These are phyloP conservation scores for Rhytidhysteron rufulum DNA, from an alignment of 2,329 filamentous ascomycete genomes.

Conservation along the genomic window DNA sequence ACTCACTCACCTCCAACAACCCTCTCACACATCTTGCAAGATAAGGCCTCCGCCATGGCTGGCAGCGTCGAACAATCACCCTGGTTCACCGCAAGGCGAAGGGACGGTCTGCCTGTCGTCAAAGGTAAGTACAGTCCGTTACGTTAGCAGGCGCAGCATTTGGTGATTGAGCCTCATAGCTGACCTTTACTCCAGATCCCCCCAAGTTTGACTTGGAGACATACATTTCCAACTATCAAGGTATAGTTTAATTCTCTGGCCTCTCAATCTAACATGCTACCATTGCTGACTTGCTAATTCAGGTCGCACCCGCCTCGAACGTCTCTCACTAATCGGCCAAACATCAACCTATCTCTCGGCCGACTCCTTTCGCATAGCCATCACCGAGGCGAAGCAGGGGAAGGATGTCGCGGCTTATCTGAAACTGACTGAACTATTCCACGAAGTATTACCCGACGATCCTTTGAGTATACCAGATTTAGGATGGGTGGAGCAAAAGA, in stretches of 20 bases:
- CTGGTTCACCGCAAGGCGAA: constrained; percentile 29
- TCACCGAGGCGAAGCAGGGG: constrained; percentile 71
- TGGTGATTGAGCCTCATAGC: not conserved
- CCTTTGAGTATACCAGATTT: constrained; percentile 64
- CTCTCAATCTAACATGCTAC: not conserved
- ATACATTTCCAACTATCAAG: constrained; percentile 85
- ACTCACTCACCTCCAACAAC: too few relatives aligned
- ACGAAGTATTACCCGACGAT: constrained; percentile 61
- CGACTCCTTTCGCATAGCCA: constrained; percentile 76
- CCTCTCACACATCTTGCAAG: too few relatives aligned
- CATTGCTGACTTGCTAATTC: too few relatives aligned
- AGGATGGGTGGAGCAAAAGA: constrained; percentile 69
- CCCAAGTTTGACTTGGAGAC: constrained; percentile 90
- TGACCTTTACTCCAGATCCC: constrained; percentile 52
- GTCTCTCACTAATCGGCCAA: constrained; percentile 76
- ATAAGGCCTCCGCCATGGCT: constrained; percentile 20
- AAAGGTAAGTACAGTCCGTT: constrained; percentile 23
- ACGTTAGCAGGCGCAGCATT: too few relatives aligned
- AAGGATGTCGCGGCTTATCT: constrained; percentile 70
- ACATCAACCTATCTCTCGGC: constrained; percentile 70
- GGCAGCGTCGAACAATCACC: constrained; percentile 30
- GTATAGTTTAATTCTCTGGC: constrained; percentile 56
- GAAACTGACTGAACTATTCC: constrained; percentile 63
- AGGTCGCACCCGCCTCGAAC: constrained; percentile 79
- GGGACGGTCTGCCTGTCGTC: constrained; percentile 25